Evolutionary conservation across 495 filamentous ascomycete species (phyloP).

Genomic region (Xylaria nigripes): DNA sequence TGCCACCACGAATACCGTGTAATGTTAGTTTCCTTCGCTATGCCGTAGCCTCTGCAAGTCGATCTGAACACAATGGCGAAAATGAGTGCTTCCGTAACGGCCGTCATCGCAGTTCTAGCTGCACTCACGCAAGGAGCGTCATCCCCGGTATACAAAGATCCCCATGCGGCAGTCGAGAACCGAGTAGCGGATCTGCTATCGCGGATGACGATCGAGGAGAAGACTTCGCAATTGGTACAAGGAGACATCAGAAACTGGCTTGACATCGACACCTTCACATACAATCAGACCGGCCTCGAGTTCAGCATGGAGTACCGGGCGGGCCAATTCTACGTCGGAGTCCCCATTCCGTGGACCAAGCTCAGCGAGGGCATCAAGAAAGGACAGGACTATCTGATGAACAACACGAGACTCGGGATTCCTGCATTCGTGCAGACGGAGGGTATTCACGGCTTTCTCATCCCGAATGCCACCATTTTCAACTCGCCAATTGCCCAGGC

Average conservation of each 20-base stretch:
- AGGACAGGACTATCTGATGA: conserved; percentile 55
- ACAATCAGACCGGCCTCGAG: conserved; percentile 57
- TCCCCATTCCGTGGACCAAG: conserved; percentile 54
- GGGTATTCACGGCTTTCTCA: conserved; percentile 61
- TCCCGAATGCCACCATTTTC: conserved; percentile 66
- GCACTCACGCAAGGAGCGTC: conserved; percentile 1
- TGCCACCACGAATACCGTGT: neutral
- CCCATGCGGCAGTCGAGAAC: conserved; percentile 49
- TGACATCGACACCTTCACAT: conserved; percentile 45
- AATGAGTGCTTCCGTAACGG: conserved; percentile 7
- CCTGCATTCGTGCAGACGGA: conserved; percentile 64
- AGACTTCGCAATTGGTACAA: conserved; percentile 58
- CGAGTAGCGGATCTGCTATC: conserved; percentile 56
- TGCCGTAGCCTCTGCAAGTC: neutral
- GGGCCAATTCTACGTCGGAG: conserved; percentile 62
- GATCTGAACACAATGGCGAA: neutral
- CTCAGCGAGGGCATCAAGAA: conserved; percentile 50
- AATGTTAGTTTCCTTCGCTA: neutral
- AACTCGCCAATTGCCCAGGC: conserved; percentile 64
- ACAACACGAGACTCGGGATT: conserved; percentile 58
- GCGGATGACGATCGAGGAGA: conserved; percentile 64
- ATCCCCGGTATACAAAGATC: conserved; percentile 50
- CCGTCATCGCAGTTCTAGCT: neutral
- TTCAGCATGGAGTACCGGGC: conserved; percentile 56
- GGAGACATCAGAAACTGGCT: conserved; percentile 68